Conservation (phyloP, 768 basidiomycete species). For the Leccinum olivaceopallidum region DNA sequence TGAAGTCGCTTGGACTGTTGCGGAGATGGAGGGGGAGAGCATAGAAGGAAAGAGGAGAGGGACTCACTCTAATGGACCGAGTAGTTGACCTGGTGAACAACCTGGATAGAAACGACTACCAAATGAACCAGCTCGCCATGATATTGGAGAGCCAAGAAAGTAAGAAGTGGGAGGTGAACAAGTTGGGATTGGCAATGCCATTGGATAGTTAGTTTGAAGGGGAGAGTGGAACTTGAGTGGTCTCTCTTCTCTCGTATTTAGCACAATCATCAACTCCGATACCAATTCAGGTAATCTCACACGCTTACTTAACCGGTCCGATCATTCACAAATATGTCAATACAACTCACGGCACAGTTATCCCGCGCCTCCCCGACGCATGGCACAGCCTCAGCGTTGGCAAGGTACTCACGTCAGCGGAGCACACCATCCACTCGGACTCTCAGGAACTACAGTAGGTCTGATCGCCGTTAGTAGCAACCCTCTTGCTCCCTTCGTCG, state of each 20-base stretch:
- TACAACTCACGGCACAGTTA: conserved; percentile 18
- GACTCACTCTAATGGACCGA: conserved; percentile 67
- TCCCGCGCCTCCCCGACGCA: neutral
- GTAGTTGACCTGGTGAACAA: conserved; percentile 59
- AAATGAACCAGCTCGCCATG: conserved; percentile 68
- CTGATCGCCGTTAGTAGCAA: no score
- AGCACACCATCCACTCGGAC: neutral
- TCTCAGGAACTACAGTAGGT: neutral
- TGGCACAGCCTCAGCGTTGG: neutral
- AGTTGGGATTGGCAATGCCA: conserved; percentile 7
- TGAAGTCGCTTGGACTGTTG: conserved; percentile 46
- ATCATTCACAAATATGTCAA: conserved; percentile 21
- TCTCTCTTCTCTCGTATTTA: conserved; percentile 29
- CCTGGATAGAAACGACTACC: conserved; percentile 64
- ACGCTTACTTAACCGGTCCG: conserved; percentile 30
- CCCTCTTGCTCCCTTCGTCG: neutral
- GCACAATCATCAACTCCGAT: conserved; percentile 11
- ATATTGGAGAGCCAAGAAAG: conserved; percentile 72
- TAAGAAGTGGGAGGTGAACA: conserved; percentile 30
- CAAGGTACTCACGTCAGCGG: neutral
- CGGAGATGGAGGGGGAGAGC: neutral
- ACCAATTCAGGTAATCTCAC: conserved; percentile 16
- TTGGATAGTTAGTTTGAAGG: conserved; percentile 10
- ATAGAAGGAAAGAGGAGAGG: neutral
- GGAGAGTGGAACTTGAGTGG: conserved; percentile 7